Percentiles rank a stretch among this genome's conserved stretches.
These are phyloP conservation scores for Pleurotus cornucopiae DNA, from an alignment of 768 basidiomycete genomes.

Conservation along the genomic window DNA sequence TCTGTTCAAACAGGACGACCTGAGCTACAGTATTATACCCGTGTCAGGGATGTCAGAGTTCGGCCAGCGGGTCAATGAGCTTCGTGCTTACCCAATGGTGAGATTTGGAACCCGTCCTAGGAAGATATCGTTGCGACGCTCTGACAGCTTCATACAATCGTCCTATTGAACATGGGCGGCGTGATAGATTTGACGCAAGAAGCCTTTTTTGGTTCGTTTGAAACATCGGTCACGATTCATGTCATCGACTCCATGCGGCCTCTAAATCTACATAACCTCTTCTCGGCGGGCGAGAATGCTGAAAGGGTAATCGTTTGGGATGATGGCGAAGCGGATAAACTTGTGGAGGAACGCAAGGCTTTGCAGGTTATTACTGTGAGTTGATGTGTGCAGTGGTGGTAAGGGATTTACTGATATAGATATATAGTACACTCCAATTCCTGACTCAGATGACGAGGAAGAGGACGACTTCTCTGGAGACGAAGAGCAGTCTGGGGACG, in stretches of 20 bases:
- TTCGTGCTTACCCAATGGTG: constrained; percentile 18
- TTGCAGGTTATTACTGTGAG: constrained; percentile 82
- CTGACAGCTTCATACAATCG: constrained; percentile 76
- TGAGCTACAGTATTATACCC: constrained; percentile 86
- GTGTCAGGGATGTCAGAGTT: constrained; percentile 76
- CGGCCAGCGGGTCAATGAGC: constrained; percentile 14
- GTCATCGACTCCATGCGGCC: constrained; percentile 94
- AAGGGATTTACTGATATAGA: not conserved
- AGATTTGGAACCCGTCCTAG: not conserved
- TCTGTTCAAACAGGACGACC: constrained; percentile 89
- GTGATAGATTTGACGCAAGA: constrained; percentile 76
- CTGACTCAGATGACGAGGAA: constrained; percentile 62
- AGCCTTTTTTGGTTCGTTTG: constrained; percentile 75
- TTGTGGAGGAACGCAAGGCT: constrained; percentile 70
- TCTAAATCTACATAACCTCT: constrained; percentile 83
- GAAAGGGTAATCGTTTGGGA: constrained; percentile 90
- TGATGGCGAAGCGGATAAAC: constrained; percentile 72
- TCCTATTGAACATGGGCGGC: constrained; percentile 90
- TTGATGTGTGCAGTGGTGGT: constrained; percentile 7
- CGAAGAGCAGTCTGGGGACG: constrained; percentile 36
- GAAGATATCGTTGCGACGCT: not conserved
- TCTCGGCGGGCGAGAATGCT: constrained; percentile 61
- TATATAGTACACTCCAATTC: constrained; percentile 71
- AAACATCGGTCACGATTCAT: constrained; percentile 66
- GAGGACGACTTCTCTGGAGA: constrained; percentile 44